Conservation (phyloP, 2,329 filamentous ascomycete species). For the Scedosporium aurantiacum region DNA sequence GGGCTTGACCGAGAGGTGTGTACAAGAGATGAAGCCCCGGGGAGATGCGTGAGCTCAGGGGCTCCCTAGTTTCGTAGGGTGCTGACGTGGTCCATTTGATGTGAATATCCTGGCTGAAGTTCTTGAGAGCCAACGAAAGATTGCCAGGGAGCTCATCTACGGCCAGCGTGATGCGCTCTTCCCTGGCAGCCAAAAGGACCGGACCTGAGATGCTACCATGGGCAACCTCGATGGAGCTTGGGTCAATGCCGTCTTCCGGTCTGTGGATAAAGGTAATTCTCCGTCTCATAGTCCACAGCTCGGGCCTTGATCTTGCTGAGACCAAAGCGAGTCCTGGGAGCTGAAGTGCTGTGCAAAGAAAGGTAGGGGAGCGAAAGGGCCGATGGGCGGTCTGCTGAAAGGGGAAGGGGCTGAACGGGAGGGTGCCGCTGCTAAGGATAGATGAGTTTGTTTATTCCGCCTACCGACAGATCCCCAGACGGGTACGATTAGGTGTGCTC, state of each 20-base stretch:
- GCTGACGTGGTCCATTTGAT: constrained; percentile 62
- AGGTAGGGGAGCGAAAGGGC: not conserved
- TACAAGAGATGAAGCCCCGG: constrained; percentile 76
- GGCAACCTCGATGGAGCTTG: constrained; percentile 48
- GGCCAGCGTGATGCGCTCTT: constrained; percentile 67
- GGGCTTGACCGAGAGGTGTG: constrained; percentile 35
- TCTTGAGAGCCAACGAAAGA: constrained; percentile 49
- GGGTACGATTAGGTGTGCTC: not conserved
- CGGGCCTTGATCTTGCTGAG: not conserved
- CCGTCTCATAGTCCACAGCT: constrained; percentile 50
- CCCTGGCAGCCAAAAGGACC: constrained; percentile 54
- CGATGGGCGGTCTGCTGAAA: constrained; percentile 2
- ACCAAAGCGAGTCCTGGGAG: not conserved
- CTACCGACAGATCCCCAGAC: not conserved
- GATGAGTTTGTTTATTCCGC: not conserved
- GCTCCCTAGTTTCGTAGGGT: constrained; percentile 49
- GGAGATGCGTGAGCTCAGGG: constrained; percentile 63
- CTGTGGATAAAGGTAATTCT: constrained; percentile 69
- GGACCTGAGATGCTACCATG: constrained; percentile 43
- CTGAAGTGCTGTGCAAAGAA: not conserved
- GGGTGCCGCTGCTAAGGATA: not conserved
- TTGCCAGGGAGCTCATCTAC: constrained; percentile 63
- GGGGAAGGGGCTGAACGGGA: not conserved
- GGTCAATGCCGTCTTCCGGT: constrained; percentile 52
- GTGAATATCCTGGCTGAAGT: constrained; percentile 59